A percentile compares a stretch with the other conserved stretches of the same genome.
These are phyloP conservation scores for Terana coerulea DNA, from an alignment of 768 basidiomycete species.

Conservation along the genomic window DNA sequence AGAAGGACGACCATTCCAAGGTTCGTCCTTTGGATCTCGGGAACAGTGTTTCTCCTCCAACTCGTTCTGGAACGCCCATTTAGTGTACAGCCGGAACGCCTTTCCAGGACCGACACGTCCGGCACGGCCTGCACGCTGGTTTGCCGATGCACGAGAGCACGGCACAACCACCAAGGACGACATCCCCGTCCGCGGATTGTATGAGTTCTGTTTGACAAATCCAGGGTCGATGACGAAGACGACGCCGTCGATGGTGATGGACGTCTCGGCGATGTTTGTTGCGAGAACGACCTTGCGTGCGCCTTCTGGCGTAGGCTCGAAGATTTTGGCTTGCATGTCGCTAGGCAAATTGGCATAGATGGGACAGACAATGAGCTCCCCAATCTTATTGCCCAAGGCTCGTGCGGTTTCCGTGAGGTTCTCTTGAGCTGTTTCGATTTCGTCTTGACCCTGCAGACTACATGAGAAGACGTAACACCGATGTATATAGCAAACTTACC, in stretches of 20 bases:
- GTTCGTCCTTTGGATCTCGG: slow-evolving; percentile 99
- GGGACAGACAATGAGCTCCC: slow-evolving; percentile 91
- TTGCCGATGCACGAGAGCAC: slow-evolving; percentile 95
- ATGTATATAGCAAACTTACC: slow-evolving; percentile 38
- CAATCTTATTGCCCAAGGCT: slow-evolving; percentile 92
- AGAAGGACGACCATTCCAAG: slow-evolving; percentile 92
- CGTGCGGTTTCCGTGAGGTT: slow-evolving; percentile 94
- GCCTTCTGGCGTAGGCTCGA: slow-evolving; percentile 96
- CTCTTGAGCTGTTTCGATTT: slow-evolving; percentile 97
- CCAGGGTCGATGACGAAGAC: slow-evolving; percentile 99
- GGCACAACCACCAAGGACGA: slow-evolving; percentile 94
- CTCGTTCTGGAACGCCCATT: slow-evolving; percentile 97
- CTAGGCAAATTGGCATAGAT: slow-evolving; percentile 99
- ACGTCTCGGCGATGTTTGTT: slow-evolving; percentile 99
- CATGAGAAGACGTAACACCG: not conserved
- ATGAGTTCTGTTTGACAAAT: slow-evolving; percentile 98
- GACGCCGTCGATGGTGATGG: slow-evolving; percentile 98
- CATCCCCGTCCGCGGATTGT: slow-evolving; percentile 99
- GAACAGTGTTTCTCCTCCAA: slow-evolving; percentile 95
- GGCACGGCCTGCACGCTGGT: slow-evolving; percentile 94
- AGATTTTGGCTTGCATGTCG: slow-evolving; percentile 99
- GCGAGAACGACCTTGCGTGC: slow-evolving; percentile 97
- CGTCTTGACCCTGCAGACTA: slow-evolving; percentile 84
- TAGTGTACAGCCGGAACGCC: slow-evolving; percentile 97
- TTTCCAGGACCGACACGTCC: slow-evolving; percentile 98